A percentile compares a stretch with the other conserved stretches of the same genome.
phyloP scores from a whole-genome alignment of 148 eudicot genomes.

The Pharnaceum exiguum region DNA sequence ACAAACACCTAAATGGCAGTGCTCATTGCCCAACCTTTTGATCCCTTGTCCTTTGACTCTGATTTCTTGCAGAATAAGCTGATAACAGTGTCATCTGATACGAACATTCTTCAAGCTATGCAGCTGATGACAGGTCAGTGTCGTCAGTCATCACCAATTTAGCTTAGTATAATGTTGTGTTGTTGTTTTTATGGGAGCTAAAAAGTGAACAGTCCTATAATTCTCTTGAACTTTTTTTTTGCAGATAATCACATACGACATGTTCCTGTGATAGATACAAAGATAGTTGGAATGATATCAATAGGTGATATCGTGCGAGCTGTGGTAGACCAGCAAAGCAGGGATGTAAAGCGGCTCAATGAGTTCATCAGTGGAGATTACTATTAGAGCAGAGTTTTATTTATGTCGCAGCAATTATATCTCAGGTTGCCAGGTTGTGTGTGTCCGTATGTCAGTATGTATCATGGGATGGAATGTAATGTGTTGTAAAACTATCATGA shows the following conservation, averaged over 20 bases:
- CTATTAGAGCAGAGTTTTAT: constrained; percentile 32
- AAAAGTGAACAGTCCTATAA: too few species aligned
- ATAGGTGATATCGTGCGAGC: constrained; percentile 71
- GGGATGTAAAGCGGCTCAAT: constrained; percentile 62
- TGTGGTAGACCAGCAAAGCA: constrained; percentile 78
- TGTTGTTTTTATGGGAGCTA: too few species aligned
- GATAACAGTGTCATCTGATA: constrained; percentile 76
- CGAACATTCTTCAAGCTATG: constrained; percentile 82
- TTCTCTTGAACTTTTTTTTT: background rate
- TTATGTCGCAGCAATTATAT: too few species aligned
- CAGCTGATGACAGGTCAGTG: constrained; percentile 82
- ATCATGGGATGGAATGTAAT: too few species aligned
- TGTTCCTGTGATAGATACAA: constrained; percentile 79
- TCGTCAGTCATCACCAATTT: too few species aligned
- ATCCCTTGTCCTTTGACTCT: background rate
- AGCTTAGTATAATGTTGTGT: background rate
- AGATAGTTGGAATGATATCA: constrained; percentile 83
- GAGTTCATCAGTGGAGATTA: constrained; percentile 81
- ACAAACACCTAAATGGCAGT: too few species aligned
- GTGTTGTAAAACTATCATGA: too few species aligned
- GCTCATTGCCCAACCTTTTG: background rate
- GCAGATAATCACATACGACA: constrained; percentile 81
- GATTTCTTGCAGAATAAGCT: constrained; percentile 46
- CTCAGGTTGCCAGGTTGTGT: too few species aligned
- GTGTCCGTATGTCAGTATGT: too few species aligned